A percentile compares a stretch with the other conserved stretches of the same genome.
phyloP scores from a whole-genome alignment of 2,329 filamentous ascomycete species.

The Fusarium liriodendri region DNA sequence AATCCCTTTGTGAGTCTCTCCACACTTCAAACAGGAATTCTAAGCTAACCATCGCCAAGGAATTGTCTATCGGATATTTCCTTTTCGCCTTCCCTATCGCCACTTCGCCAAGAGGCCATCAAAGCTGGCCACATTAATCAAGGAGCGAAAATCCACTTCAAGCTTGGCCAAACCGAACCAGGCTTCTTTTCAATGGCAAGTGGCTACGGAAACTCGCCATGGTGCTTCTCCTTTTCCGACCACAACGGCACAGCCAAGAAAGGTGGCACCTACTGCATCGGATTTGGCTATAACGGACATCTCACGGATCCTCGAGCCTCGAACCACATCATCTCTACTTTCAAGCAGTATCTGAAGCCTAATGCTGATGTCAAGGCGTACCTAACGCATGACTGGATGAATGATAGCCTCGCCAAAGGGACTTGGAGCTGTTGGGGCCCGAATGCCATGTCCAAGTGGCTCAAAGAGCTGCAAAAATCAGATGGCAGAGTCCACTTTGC shows the following conservation, averaged over 20 bases:
- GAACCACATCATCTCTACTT: neutral
- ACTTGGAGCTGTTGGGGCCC: slow-evolving; percentile 37
- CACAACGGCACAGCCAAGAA: slow-evolving; percentile 25
- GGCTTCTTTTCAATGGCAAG: slow-evolving; percentile 22
- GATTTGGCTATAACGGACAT: slow-evolving; percentile 20
- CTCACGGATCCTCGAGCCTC: slow-evolving; percentile 1
- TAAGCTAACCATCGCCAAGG: neutral
- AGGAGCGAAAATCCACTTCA: slow-evolving; percentile 30
- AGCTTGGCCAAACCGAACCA: neutral
- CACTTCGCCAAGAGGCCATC: slow-evolving; percentile 16
- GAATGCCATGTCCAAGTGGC: slow-evolving; percentile 2
- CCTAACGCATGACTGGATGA: slow-evolving; percentile 37
- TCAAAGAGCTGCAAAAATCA: slow-evolving; percentile 21
- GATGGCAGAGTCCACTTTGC: slow-evolving; percentile 35
- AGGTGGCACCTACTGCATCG: slow-evolving; percentile 31
- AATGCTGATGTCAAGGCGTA: slow-evolving; percentile 23
- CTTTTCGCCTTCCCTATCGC: neutral
- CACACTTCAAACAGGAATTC: too few species aligned
- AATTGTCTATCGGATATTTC: slow-evolving; percentile 6
- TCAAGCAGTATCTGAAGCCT: slow-evolving; percentile 15
- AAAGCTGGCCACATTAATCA: slow-evolving; percentile 17
- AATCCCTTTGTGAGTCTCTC: slow-evolving; percentile 24
- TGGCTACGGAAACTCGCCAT: slow-evolving; percentile 9
- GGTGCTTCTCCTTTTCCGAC: slow-evolving; percentile 31
- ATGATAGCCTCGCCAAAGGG: slow-evolving; percentile 20